Percentiles rank a stretch among this genome's conserved stretches.
Conservation (phyloP, 2,329 filamentous ascomycete genomes). For the Colletotrichum tanaceti region DNA sequence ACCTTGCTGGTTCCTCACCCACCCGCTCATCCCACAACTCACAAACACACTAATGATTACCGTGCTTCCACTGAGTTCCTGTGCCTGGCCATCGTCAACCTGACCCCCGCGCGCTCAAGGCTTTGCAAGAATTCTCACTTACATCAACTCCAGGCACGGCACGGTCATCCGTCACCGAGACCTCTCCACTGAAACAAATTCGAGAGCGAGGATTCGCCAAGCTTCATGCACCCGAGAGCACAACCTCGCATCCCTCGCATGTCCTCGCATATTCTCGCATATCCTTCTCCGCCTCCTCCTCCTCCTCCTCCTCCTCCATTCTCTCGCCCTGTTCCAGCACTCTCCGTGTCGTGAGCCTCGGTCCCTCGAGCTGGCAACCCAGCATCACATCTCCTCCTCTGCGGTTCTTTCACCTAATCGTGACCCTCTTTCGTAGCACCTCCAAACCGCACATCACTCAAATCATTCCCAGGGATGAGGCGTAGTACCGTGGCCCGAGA, state of each 20-base stretch:
- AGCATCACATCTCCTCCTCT: neutral
- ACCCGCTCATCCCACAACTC: too few species aligned
- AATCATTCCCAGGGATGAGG: slow-evolving; percentile 21
- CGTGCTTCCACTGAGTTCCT: slow-evolving; percentile 5
- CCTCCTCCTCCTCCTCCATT: too few species aligned
- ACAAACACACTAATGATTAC: neutral
- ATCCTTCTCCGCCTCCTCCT: too few species aligned
- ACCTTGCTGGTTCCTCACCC: slow-evolving; percentile 6
- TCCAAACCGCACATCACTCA: slow-evolving; percentile 19
- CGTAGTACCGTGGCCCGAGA: slow-evolving; percentile 9
- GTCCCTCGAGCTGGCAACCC: slow-evolving; percentile 21
- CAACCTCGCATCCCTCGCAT: slow-evolving; percentile 17
- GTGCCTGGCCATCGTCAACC: neutral
- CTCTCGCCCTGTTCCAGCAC: neutral
- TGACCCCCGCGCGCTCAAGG: slow-evolving; percentile 8
- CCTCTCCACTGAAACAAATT: slow-evolving; percentile 37
- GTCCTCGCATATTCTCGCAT: neutral
- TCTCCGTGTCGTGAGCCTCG: neutral
- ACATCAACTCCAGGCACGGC: slow-evolving; percentile 30
- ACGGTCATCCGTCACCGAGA: slow-evolving; percentile 33
- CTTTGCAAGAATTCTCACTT: neutral
- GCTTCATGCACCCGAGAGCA: slow-evolving; percentile 36
- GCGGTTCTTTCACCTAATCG: slow-evolving; percentile 9
- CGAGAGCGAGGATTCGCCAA: slow-evolving; percentile 38
- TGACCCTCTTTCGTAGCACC: slow-evolving; percentile 7